phyloP scores from a whole-genome alignment of 1,139 yeast species.

The Pichiaceae sp. region DNA sequence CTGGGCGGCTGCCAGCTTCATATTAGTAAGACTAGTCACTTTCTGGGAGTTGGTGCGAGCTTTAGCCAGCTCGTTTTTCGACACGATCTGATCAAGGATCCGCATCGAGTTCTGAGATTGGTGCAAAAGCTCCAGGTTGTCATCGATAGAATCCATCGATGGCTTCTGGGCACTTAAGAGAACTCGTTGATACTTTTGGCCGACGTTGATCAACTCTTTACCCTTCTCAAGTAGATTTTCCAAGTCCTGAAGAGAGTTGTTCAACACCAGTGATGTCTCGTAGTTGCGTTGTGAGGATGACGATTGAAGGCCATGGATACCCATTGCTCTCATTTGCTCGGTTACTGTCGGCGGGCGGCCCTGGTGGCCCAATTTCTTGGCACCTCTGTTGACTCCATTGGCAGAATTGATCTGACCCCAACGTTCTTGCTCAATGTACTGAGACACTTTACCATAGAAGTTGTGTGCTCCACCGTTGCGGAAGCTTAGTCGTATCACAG shows the following conservation, averaged over 20 bases:
- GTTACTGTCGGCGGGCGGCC: neutral
- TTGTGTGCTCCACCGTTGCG: conserved; percentile 49
- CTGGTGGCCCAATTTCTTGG: conserved; percentile 19
- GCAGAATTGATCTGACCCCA: conserved; percentile 35
- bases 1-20: conserved; percentile 8
- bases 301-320: conserved; percentile 67
- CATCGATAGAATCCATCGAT: conserved; percentile 12
- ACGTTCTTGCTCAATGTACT: conserved; percentile 34
- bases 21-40: conserved; percentile 11
- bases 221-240: conserved; percentile 73
- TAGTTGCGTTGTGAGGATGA: conserved; percentile 48
- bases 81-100: conserved; percentile 17
- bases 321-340: conserved; percentile 9
- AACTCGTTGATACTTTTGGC: conserved; percentile 20
- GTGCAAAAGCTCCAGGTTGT: conserved; percentile 37
- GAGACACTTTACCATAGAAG: conserved; percentile 36
- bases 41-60: conserved; percentile 14
- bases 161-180: conserved; percentile 9
- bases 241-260: conserved; percentile 67
- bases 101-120: conserved; percentile 22
- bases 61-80: conserved; percentile 18
- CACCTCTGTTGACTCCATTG: conserved; percentile 36
- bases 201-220: conserved; percentile 58
- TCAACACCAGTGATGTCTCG: conserved; percentile 55
- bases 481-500: conserved; percentile 46